Evolutionary conservation across 495 filamentous ascomycete genomes (phyloP).

Genomic region (Podospora pseudocomata): DNA sequence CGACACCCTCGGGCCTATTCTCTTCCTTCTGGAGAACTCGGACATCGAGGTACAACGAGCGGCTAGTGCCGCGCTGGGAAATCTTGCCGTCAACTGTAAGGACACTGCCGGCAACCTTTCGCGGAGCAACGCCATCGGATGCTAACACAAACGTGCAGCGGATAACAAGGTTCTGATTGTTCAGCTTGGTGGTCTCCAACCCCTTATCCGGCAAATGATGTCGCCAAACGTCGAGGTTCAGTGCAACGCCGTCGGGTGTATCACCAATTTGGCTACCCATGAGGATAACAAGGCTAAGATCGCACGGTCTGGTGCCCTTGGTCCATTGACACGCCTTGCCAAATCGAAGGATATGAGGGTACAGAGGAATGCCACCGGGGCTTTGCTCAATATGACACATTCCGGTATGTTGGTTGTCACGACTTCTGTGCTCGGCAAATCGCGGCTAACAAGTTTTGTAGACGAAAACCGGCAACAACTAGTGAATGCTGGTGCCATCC

Average conservation of each 20-base stretch:
- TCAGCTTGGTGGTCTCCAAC: slow-evolving; percentile 79
- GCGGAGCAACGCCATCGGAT: neutral
- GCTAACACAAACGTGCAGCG: slow-evolving; percentile 58
- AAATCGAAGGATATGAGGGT: slow-evolving; percentile 99
- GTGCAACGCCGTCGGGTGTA: slow-evolving; percentile 98
- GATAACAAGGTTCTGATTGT: slow-evolving; percentile 98
- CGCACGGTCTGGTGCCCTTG: slow-evolving; percentile 87
- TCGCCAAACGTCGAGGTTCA: slow-evolving; percentile 98
- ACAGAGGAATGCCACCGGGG: slow-evolving; percentile 94
- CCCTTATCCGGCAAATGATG: slow-evolving; percentile 97
- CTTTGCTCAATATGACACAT: slow-evolving; percentile 97
- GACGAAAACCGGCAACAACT: slow-evolving; percentile 97
- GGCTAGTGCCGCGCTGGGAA: slow-evolving; percentile 92
- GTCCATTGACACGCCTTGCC: slow-evolving; percentile 82
- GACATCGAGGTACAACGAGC: slow-evolving; percentile 97
- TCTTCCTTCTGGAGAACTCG: slow-evolving; percentile 88
- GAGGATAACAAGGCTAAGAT: slow-evolving; percentile 99
- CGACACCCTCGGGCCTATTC: slow-evolving; percentile 90
- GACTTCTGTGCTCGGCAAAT: neutral
- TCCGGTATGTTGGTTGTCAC: slow-evolving; percentile 61
- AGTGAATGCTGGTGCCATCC: slow-evolving; percentile 93
- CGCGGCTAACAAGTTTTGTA: slow-evolving; percentile 39
- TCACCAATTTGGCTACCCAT: slow-evolving; percentile 95
- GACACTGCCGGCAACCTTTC: slow-evolving; percentile 9
- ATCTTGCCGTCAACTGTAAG: slow-evolving; percentile 94